phyloP scores from a whole-genome alignment of 1,284 basidiomycete species.

The Fomitopsis betulina region DNA sequence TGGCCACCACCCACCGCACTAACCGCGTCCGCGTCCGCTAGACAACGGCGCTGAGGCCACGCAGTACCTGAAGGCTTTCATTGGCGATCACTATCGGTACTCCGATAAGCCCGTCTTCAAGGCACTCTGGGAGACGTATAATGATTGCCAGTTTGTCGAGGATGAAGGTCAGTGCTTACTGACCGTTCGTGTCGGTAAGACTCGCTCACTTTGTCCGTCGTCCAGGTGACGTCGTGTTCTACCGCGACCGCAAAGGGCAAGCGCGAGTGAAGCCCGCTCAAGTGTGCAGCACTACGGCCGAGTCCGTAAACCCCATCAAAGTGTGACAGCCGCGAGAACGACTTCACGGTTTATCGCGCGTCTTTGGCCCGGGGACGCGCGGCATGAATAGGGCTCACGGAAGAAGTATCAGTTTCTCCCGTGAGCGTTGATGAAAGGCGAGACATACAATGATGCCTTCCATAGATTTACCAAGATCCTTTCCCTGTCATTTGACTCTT shows the following conservation, averaged over 20 bases:
- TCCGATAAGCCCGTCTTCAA: constrained; percentile 46
- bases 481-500: background rate
- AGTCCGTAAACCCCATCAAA: too few species aligned
- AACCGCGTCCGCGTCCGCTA: constrained; percentile 5
- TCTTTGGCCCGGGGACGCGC: background rate
- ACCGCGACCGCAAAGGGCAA: constrained; percentile 20
- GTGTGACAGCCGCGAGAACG: background rate
- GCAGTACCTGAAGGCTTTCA: constrained; percentile 43
- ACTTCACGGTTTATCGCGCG: background rate
- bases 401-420: background rate
- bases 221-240: constrained; percentile 22
- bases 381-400: background rate
- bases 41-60: constrained; percentile 50
- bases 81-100: constrained; percentile 47
- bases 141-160: constrained; percentile 68
- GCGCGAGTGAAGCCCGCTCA: constrained; percentile 15
- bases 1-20: background rate
- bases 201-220: background rate
- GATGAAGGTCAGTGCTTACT: constrained; percentile 34
- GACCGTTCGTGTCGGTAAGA: background rate
- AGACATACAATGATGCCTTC: background rate
- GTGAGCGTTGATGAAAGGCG: background rate
- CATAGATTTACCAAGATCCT: background rate
- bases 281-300: constrained; percentile 1
- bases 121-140: constrained; percentile 55